phyloP scores from a whole-genome alignment of 2,329 filamentous ascomycete genomes.

The Triangularia verruculosa region DNA sequence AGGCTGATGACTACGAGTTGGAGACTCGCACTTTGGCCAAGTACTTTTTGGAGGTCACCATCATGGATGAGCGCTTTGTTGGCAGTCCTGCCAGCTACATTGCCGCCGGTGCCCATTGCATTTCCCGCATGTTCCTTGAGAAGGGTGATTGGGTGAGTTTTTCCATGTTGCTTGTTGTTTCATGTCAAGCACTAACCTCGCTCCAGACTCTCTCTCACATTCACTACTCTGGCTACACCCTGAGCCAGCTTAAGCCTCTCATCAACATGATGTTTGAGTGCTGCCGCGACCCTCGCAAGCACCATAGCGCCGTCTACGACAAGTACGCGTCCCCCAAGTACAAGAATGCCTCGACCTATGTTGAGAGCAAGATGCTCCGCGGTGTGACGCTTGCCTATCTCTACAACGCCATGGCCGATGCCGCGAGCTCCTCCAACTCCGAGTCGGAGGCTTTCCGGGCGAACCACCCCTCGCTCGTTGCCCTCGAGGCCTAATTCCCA shows the following conservation, averaged over 20 bases:
- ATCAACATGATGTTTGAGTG: constrained; percentile 81
- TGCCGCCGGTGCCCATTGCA: constrained; percentile 86
- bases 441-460: constrained; percentile 2
- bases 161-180: background rate
- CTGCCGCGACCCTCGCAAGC: constrained; percentile 74
- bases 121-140: constrained; percentile 81
- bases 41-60: constrained; percentile 93
- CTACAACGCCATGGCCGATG: constrained; percentile 5
- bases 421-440: constrained; percentile 3
- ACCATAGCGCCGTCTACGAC: constrained; percentile 84
- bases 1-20: constrained; percentile 95
- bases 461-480: background rate
- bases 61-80: constrained; percentile 98
- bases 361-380: constrained; percentile 68
- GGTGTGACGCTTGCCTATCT: constrained; percentile 51
- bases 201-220: constrained; percentile 74
- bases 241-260: constrained; percentile 74
- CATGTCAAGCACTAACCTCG: constrained; percentile 35
- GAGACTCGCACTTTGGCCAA: constrained; percentile 95
- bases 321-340: constrained; percentile 89
- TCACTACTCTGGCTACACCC: constrained; percentile 92
- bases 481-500: constrained; percentile 8
- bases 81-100: constrained; percentile 86
- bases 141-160: constrained; percentile 88
- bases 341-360: constrained; percentile 78